Base-by-base conservation (phyloP, 2,329 filamentous ascomycete species). In the Nothomitra cinnamomea region DNA sequence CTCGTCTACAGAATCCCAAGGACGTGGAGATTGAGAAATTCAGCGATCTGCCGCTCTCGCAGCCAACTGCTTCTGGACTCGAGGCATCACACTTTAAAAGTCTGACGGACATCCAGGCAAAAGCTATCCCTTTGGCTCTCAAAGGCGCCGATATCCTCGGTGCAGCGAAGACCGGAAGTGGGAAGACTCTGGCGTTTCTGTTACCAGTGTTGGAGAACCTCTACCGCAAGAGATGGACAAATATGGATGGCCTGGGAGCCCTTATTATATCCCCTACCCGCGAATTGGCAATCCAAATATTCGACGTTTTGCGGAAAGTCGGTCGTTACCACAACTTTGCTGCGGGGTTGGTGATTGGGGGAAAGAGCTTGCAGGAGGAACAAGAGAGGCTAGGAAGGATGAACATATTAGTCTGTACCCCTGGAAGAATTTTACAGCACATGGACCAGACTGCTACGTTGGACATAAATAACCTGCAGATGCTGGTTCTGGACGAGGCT, bases 371-470 rank as follows among this genome's bases (percentile, higher is more conserved):
- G 61, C 82, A 85, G 63, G 89, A 95, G 63, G 83, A 98, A 69
- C 81, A 86, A 22, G 86, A 94, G 60, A 78, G 89, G 35, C 65
- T 98, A 56, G 79, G 80, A 2, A 79, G 87, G 58, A 96, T 98
- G 90, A 98, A 96, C 65, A 96, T 98, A 49, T 70, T 98, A 24
- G 87, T 98, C 8, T 94, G 89, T 63, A 98, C 92, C 1, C 92
- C 92, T 0, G 92, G 92, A 1, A 80, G 92, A 36, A 94, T 98
- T 76, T 70, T 96, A 60, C 92, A 98, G 68, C 92, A 98, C 67
- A 73, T 98, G 62, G 90, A 94, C 62, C 89, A 95, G 71, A 96
- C 90, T 0, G 86, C 87, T 0, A 81, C 83, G 17, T 85, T 98
- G 63, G 87, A 90, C 58, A 85, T 90, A 58, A 84, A 92, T 65